These are phyloP conservation scores for Ogataea allantospora DNA, from an alignment of 805 yeast genomes.

Conservation along the genomic window DNA sequence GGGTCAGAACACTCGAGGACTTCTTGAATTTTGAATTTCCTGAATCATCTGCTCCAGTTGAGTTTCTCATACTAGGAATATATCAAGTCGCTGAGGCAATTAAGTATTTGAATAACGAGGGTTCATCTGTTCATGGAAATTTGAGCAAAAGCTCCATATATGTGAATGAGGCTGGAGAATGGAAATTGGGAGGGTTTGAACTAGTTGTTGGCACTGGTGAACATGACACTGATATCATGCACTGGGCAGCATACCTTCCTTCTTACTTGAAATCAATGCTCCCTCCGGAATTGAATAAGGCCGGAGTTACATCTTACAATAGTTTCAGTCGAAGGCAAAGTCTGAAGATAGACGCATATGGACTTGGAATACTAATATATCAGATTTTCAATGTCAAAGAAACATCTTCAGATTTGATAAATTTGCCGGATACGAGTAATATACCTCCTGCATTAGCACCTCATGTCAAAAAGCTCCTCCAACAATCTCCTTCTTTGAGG, in stretches of 20 bases:
- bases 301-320: constrained; percentile 42
- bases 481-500: constrained; percentile 38
- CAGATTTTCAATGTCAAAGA: constrained; percentile 39
- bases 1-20: constrained; percentile 50
- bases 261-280: constrained; percentile 19
- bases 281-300: constrained; percentile 54
- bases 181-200: constrained; percentile 85
- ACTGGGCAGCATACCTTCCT: constrained; percentile 27
- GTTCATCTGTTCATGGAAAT: constrained; percentile 62
- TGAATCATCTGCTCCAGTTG: constrained; percentile 26
- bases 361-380: constrained; percentile 55
- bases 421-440: constrained; percentile 15
- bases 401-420: constrained; percentile 7
- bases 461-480: constrained; percentile 41
- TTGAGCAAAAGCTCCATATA: constrained; percentile 56
- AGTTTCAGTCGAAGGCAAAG: constrained; percentile 30
- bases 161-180: constrained; percentile 70
- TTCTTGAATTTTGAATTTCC: constrained; percentile 33
- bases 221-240: constrained; percentile 34
- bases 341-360: constrained; percentile 60
- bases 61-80: constrained; percentile 51
- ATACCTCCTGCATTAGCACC: constrained; percentile 40
- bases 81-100: constrained; percentile 54
- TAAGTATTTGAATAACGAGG: constrained; percentile 56
- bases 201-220: constrained; percentile 51